Percentiles rank a stretch among this genome's conserved stretches.
These are phyloP conservation scores for Striga asiatica DNA, from an alignment of 257 asterid genomes.

Conservation along the genomic window DNA sequence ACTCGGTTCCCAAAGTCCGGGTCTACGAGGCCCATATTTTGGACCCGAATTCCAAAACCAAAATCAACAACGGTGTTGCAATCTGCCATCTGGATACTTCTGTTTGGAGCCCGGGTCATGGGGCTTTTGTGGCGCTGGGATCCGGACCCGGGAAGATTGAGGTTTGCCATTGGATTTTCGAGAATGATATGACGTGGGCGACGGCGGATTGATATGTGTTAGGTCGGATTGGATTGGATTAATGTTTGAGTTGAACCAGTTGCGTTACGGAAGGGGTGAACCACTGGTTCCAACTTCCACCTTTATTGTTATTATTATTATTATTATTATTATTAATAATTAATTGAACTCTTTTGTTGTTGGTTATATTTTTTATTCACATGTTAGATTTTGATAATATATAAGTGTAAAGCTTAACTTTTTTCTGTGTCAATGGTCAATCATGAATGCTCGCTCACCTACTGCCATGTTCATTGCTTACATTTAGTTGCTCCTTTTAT, in stretches of 20 bases:
- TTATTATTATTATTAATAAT: too few species aligned
- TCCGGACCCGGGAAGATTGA: slow-evolving; percentile 70
- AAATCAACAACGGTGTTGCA: slow-evolving; percentile 69
- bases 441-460: too few species aligned
- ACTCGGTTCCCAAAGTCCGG: slow-evolving; percentile 88
- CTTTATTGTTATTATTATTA: too few species aligned
- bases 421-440: too few species aligned
- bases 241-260: slow-evolving; percentile 27
- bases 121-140: slow-evolving; percentile 70
- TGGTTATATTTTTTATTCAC: too few species aligned
- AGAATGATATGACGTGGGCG: slow-evolving; percentile 83
- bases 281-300: slow-evolving; percentile 47
- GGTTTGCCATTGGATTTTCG: slow-evolving; percentile 88
- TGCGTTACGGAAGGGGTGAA: slow-evolving; percentile 41
- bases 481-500: too few species aligned
- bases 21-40: slow-evolving; percentile 78
- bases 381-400: too few species aligned
- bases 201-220: slow-evolving; percentile 26
- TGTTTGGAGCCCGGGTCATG: slow-evolving; percentile 68
- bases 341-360: slow-evolving; percentile 4
- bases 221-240: not conserved
- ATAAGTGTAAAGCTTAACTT: too few species aligned
- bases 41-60: slow-evolving; percentile 39
- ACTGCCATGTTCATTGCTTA: too few species aligned
- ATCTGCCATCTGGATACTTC: slow-evolving; percentile 81